Evolutionary conservation across 2,329 filamentous ascomycete species (phyloP), one percentile per base, ranked within the genome.

Genomic region (Didymosphaeria variabile): DNA sequence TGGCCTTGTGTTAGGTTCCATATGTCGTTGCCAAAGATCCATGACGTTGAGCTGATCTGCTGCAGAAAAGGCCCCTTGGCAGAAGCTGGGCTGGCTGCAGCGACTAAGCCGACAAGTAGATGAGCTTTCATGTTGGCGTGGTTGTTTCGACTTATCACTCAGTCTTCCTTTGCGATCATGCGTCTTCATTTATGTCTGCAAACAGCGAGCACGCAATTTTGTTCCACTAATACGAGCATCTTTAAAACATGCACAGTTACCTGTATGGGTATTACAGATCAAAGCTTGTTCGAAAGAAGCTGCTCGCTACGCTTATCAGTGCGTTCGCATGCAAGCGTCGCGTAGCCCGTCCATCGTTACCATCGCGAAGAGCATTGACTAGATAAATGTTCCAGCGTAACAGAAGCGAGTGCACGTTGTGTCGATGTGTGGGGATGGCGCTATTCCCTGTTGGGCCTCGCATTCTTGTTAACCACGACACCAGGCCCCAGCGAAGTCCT

Each of bases 1-100:
- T 53, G 54, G 3, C 68, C 67, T 34, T 74, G 70, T 0, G 75
- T 77, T n/a, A 77, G 60, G 47, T 77, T 78, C 75, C 75, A 78
- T 7, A 74, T 34, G 29, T 77, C 70, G 45, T 77, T 78, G 15
- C 75, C 75, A 34, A 78, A 68, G n/a, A 68, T 44, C 69, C 69
- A 72, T 40, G 64, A 63, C 10, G 59, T 65, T 15, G 59, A 36
- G 40, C 58, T 63, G 15, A 71, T 42, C 45, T 62, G 55, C 29
- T 69, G 60, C 15, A 73, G 57, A 32, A 73, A 73, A 5, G 68
- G 68, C 4, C 66, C 66, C 29, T 58, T 55, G 2, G 62, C 62
- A 3, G 42, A 31, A 8, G 40, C 38, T 34, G 26, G 44, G 29
- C 44, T 42, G 4, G 46, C 57, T 21, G 50, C 47, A 31, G 55